Base-by-base conservation (phyloP, 768 basidiomycete genomes). In the Panaeolus cyanescens region DNA sequence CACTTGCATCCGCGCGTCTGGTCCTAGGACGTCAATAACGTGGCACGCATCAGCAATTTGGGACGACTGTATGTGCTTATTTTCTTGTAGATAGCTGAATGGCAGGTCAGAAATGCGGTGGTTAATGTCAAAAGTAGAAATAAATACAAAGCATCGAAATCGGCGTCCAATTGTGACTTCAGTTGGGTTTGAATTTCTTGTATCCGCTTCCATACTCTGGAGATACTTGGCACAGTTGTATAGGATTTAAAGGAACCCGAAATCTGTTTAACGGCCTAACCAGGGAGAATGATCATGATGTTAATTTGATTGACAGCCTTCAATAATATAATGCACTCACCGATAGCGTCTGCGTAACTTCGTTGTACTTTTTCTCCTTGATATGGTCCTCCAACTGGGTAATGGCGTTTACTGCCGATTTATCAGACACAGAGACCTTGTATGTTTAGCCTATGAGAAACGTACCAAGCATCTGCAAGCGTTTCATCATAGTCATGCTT, bases 381-480 rank as follows among this genome's bases (percentile, higher is more conserved):
- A 93, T 81, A 22, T 91, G 82, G 40, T 87, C 88, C 62, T 95
- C 90, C 28, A 98, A 75, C 66, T 95, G 93, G 9, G 86, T 84
- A 53, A 95, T 75, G 10, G 90, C 90, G 67, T 94, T 93, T 28
- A 90, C 95, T 98, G 60, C 20, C 37, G 33, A 32, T 53, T n/a
- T n/a, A 54, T 55, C 20, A 25, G 22, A 45, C 10, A 17, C 13
- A 40, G 15, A 15, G 42, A 12, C 0, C 13, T 53, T 13, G 45
- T 28, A 45, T 30, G 4, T 20, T 59, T 20, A 39, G 55, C 36
- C 19, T 15, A 13, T 6, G 22, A 9, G 17, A 28, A 34, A 75
- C 88, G 45, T 66, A 96, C 96, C 92, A 20, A 99, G 83, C 94
- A 97, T 97, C 71, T 95, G 94, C 69, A 98, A 79, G 59, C 95